Evolutionary conservation across 2,329 filamentous ascomycete species (phyloP).

Genomic region (Calonectria hawksworthii): DNA sequence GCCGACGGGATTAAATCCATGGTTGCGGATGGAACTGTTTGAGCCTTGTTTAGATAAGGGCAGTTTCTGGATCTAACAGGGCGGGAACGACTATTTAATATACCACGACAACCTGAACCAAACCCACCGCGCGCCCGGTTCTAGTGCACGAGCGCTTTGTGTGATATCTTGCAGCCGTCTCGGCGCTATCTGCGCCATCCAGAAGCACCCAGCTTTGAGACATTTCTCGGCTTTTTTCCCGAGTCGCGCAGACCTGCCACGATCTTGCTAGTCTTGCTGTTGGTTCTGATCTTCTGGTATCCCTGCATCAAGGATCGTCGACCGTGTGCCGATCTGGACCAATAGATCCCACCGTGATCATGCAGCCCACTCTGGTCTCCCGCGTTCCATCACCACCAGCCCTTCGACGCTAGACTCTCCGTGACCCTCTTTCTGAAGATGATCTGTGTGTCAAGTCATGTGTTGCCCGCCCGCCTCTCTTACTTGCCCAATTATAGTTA

Average conservation of each 20-base stretch:
- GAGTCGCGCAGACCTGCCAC: background rate
- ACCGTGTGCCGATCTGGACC: background rate
- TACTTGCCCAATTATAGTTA: background rate
- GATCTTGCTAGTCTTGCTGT: background rate
- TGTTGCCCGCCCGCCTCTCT: background rate
- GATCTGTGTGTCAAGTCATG: background rate
- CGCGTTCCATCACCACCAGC: background rate
- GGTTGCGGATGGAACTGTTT: background rate
- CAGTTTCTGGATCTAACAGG: background rate
- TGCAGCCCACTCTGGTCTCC: background rate
- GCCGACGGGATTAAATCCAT: background rate
- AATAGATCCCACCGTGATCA: background rate
- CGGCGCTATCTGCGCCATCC: background rate
- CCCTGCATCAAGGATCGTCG: constrained; percentile 4
- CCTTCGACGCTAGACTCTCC: background rate
- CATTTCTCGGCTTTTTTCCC: background rate
- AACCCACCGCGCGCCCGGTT: no score
- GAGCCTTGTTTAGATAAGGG: background rate
- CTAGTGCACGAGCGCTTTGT: background rate
- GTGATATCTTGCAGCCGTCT: background rate
- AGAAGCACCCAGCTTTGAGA: background rate
- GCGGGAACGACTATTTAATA: background rate
- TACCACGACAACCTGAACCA: background rate
- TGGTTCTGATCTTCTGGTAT: background rate
- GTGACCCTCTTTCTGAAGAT: background rate